Evolutionary conservation across 768 basidiomycete genomes (phyloP), one percentile per base, ranked within the genome.

Genomic region (Thelephora ganbajun): DNA sequence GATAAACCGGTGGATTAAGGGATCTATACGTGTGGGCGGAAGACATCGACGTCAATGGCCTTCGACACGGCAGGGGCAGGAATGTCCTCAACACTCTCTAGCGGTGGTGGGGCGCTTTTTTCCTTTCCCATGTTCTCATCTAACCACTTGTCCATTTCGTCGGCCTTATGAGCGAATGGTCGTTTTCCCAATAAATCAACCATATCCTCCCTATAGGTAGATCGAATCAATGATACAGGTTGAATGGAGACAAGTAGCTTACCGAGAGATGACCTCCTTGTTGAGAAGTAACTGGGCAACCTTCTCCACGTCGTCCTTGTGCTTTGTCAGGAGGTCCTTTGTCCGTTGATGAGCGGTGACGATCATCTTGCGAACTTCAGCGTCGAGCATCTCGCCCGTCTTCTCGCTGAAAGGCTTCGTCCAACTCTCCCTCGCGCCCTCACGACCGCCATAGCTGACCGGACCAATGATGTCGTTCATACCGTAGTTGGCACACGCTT

Each of bases 101-200:
- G 63, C 2, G 81, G 79, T 35, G 80, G 76, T 18, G 78, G 77
- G n/a, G 78, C 76, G 54, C 75, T 77, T 44, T 72, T 71, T 56
- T 76, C 76, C 34, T 56, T 57, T 35, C 72, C 73, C 34, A 72
- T 73, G 59, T 89, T 76, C 59, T 83, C 76, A 57, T 94, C 90
- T n/a, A 94, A 73, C 85, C 91, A 94, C 61, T 84, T 87, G 67
- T 96, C 92, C 93, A 97, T 96, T 54, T 94, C 90, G 60, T 94
- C 91, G 20, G 76, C 69, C 49, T 76, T 74, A 53, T 77, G 77
- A n/a, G 60, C 65, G 56, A 91, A 91, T 20, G 88, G 87, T 45
- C 88, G 78, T 59, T 83, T 84, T 44, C 89, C 88, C 35, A 91
- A 73, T 14, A 90, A 71, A 35, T 70, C 58, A 51, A 87, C 84